Base-by-base conservation (phyloP, 305 asterid genomes). In the Rubia peregrina region DNA sequence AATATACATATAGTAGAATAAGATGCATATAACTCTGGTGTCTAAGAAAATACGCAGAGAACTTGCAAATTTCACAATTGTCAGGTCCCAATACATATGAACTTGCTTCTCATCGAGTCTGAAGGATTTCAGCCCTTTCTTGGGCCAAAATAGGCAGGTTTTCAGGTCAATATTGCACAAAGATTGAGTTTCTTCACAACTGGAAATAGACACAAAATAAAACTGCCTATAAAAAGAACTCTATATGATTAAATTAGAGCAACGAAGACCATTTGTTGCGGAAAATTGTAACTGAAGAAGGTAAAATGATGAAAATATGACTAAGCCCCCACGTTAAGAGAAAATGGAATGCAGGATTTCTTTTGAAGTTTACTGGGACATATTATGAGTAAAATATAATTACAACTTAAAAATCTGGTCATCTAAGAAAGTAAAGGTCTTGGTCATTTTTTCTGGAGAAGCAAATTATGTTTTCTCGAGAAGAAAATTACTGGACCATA, bases 141-240 rank as follows among this genome's bases (percentile, higher is more conserved):
- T 90, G 16, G 93, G 93, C 97, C 97, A 92, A 48, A 90, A 88
- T 72, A 90, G 95, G 96, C 97, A 92, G 0, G 93, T 86, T 79
- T 87, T 87, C 71, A 92, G 91, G 61, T 88, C 95, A 64, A 92
- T 85, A 77, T 90, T 92, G 85, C 96, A 90, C 1, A 89, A 82
- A 83, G 84, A 85, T 12, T 89, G 85, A 62, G 72, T 75, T 9
- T 70, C 84, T 44, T 70, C 81, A 2, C 60, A 30, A 0, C 2
- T 30, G 2, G 24, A 16, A 10, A 55, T 69, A 55, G 64, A 51
- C 22, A 68, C 30, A 59, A 30, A 19, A 65, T 12, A 43, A 17
- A 8, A 38, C 7, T 41, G 75, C 70, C 77, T 80, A 72, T 74
- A 80, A 77, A 77, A 56, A 60, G 61, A 68, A 65, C 57, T 64